Conservation (phyloP, 2,329 filamentous ascomycete species). For the Chrysoporthe puriensis region DNA sequence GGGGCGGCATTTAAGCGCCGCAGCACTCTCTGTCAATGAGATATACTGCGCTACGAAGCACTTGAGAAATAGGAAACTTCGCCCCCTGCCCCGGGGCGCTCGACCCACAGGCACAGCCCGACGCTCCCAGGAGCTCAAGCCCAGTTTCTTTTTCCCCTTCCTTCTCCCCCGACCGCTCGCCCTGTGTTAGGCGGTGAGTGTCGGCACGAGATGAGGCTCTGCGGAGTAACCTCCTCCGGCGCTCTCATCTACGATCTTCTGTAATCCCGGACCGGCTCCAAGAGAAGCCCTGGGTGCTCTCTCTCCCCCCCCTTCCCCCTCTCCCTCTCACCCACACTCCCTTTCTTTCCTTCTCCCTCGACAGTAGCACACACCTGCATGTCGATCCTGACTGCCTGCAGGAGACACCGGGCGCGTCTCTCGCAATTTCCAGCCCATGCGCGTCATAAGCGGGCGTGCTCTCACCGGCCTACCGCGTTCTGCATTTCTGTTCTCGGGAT, state of each 20-base stretch:
- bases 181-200: not conserved
- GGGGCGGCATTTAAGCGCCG: not conserved
- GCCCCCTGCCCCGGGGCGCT: no score
- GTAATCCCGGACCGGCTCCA: not conserved
- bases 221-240: slow-evolving; percentile 1
- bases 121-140: no score
- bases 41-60: no score
- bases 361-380: no score
- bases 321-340: not conserved
- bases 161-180: not conserved
- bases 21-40: no score
- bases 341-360: no score
- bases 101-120: no score
- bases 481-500: not conserved
- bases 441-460: no score
- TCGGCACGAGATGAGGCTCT: slow-evolving; percentile 2
- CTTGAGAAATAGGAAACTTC: no score
- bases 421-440: no score
- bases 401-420: no score
- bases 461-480: not conserved
- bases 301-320: not conserved
- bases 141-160: not conserved
- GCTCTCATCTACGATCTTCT: not conserved
- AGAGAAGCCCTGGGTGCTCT: not conserved
- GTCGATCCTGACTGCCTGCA: no score